Base-by-base conservation (phyloP, 116 monocot genomes). In the Papilionanthe hybrid region DNA sequence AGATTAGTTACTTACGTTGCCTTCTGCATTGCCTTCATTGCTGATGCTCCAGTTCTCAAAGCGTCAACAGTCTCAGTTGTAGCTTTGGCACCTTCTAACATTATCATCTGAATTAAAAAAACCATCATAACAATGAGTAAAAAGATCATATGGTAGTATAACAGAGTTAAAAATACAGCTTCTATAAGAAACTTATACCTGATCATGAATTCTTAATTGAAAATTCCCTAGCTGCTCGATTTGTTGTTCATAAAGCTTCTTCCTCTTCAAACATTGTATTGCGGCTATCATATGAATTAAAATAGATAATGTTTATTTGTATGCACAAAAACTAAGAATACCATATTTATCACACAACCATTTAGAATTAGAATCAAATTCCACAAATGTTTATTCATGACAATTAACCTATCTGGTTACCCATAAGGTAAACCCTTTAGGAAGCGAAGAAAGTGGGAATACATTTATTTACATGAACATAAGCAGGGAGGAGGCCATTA, bases 21-120 rank as follows among this genome's bases (percentile, higher is more conserved):
- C 79, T 93, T 87, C 25, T 90, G 93, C 87, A 92, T 92, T 56
- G 89, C 87, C 82, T 89, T 92, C 89, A 92, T 88, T 73, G 92
- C 84, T 49, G 89, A 49, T 79, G 92, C 89, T 81, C 92, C 92
- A 73, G 88, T 89, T 82, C 88, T 82, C 81, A 89, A 81, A 81
- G 92, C 92, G 77, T 86, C 92, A 82, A 92, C 90, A 77, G 92
- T 92, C 67, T 92, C 90, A 63, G 92, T 88, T 60, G 92, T 90
- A 42, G 92, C 90, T 88, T 88, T 92, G 22, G 89, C 90, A 77
- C 90, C 88, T 89, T 92, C 92, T 63, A 86, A 80, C 87, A 90
- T 73, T 75, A 92, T 89, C 86, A 89, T 89, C 92, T 89, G 55
- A 75, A 83, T 66, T 8, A 37, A 42, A 43, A 72, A 15, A 63